Base-by-base conservation (phyloP, 2,329 filamentous ascomycete species). In the Leptographium procerum region DNA sequence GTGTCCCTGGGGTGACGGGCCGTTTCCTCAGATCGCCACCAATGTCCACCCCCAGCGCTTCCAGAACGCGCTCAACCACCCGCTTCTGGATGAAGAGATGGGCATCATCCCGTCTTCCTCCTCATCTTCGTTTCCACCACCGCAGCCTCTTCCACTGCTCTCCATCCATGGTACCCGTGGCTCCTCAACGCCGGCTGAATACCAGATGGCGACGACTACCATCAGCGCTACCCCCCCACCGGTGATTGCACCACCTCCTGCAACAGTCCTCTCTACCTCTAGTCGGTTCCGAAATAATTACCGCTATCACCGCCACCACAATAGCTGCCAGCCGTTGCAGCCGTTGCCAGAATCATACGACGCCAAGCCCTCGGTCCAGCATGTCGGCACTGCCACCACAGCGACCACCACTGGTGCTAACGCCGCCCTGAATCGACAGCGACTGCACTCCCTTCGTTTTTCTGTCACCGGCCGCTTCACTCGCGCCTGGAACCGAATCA, bases 401-500 rank as follows among this genome's bases (percentile, higher is more conserved):
- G 2, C 34, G 14, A 36, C 47, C 6, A 29, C 24, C 51, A n/a
- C n/a, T n/a, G n/a, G n/a, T n/a, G n/a, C n/a, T n/a, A 52, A 10
- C 51, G 16, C 16, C n/a, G 31, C 31, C 51, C 14, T n/a, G 13
- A 16, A 13, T 2, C n/a, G 24, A 13, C 51, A n/a, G 9, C 51
- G n/a, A 2, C 22, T 22, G 7, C 16, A 2, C 8, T 22, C 43
- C 22, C 13, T 33, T 47, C 56, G 19, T 43, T n/a, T 43, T 48
- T 24, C 43, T 22, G 8, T 53, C 7, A 22, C 19, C 31, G 48
- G 33, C 22, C 53, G 58, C 8, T n/a, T 55, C 40, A 7, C 40
- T 22, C 40, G 19, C 10, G 40, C 40, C 19, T 43, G 40, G 26
- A 52, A 43, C n/a, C 56, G 56, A 31, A 67, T 73, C 60, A 52